Conservation (phyloP, 108 stramenopile species). For the Schizochytrium sp. region DNA sequence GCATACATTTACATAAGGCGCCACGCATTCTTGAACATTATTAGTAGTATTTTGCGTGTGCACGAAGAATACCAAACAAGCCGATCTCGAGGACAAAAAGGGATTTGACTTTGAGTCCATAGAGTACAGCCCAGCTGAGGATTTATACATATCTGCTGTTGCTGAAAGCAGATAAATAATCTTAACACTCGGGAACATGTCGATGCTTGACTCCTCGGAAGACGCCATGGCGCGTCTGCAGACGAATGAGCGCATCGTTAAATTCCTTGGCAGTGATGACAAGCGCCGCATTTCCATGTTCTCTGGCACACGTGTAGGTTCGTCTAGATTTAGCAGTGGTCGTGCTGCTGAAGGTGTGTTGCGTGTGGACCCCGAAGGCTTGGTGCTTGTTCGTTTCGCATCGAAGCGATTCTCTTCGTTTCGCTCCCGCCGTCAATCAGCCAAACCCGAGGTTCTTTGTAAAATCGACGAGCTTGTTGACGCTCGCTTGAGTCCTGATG, state of each 20-base stretch:
- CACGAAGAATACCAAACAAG: too few relatives aligned
- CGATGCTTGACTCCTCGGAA: slow-evolving; percentile 8
- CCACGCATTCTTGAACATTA: too few relatives aligned
- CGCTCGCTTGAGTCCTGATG: not conserved
- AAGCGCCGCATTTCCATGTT: slow-evolving; percentile 35
- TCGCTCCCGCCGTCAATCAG: slow-evolving; percentile 51
- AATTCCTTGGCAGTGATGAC: slow-evolving; percentile 15
- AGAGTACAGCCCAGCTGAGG: too few relatives aligned
- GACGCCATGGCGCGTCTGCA: not conserved
- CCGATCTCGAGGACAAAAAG: too few relatives aligned
- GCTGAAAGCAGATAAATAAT: too few relatives aligned
- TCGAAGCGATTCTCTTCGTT: slow-evolving; percentile 47
- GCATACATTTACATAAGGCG: too few relatives aligned
- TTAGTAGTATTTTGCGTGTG: too few relatives aligned
- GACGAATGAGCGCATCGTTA: slow-evolving; percentile 39
- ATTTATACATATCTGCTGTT: too few relatives aligned
- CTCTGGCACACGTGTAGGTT: not conserved
- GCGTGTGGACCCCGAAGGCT: not conserved
- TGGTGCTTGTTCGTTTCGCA: slow-evolving; percentile 33
- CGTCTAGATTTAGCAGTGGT: not conserved
- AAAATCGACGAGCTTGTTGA: slow-evolving; percentile 30
- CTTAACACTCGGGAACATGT: not conserved
- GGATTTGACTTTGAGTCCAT: too few relatives aligned
- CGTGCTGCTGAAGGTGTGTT: slow-evolving; percentile 37
- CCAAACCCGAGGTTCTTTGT: not conserved